Evolutionary conservation across 179 eudicot genomes (phyloP), one percentile per base, ranked within the genome.

Genomic region (Spinacia oleracea): DNA sequence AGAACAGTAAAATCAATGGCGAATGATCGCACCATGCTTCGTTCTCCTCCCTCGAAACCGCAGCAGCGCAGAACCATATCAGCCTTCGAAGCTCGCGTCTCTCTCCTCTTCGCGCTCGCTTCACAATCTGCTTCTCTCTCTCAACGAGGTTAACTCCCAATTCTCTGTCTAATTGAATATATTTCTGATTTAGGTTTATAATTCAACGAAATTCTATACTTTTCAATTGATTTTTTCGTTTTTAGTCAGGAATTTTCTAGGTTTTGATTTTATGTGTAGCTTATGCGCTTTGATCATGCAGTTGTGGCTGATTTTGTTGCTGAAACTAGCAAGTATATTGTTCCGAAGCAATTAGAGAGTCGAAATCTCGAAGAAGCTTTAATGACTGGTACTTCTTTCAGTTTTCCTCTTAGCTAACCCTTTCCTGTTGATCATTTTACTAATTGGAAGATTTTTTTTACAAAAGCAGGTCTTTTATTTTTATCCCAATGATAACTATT

Each of bases 31-130:
- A 83, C 73, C 14, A 70, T 6, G 48, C 74, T 72, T 72, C 62
- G 75, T 51, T 48, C 46, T 66, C 25, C 66, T 60, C 20, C 70
- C 35, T 66, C 60, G 1, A 71, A 74, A 25, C 45, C 84, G 55
- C 80, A 31, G 46, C 77, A 64, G 9, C 78, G 75, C 7, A 53
- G 15, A 59, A 81, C 42, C 75, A 78, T 82, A 73, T 89, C 97
- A 1, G 86, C 93, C 31, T 74, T 81, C 43, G 97, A 93, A 84
- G 85, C 97, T 82, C 93, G 98, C 31, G 42, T 91, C 59, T 95
- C 98, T 65, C 98, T 95, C 72, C 84, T 95, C 73, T 63, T 89
- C 29, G 97, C 98, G 77, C 91, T 95, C 38, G 94, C 98, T 50
- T 74, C 93, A 63, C 98, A 95, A 74, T 84, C 97, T 50, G 86